These are phyloP conservation scores for Pyronema omphalodes DNA, from an alignment of 495 filamentous ascomycete genomes.

Conservation along the genomic window DNA sequence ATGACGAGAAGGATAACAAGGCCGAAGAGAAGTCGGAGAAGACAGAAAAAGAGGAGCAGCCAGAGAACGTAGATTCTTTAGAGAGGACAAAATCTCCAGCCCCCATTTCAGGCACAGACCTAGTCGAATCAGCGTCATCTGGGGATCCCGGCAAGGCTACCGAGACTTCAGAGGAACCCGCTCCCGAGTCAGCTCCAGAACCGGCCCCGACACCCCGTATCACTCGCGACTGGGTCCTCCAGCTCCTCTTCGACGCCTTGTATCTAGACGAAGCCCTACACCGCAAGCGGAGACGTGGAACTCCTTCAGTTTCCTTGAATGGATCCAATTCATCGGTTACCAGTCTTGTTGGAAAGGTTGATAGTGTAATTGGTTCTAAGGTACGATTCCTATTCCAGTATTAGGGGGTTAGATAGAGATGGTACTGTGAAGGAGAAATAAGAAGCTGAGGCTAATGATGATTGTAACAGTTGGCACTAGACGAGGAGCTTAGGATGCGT, in stretches of 20 bases:
- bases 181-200: background rate
- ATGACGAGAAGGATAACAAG: background rate
- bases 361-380: slow-evolving; percentile 13
- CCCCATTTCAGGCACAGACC: background rate
- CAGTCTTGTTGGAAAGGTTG: slow-evolving; percentile 16
- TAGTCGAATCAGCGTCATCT: background rate
- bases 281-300: slow-evolving; percentile 4
- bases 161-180: background rate
- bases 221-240: slow-evolving; percentile 39
- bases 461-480: background rate
- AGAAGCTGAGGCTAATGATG: too few relatives aligned
- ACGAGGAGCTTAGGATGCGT: slow-evolving; percentile 30
- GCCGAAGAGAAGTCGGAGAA: background rate
- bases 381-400: slow-evolving; percentile 2
- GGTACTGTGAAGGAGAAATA: background rate
- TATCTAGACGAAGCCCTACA: slow-evolving; percentile 40
- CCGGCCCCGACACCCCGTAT: background rate
- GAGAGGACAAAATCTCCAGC: background rate
- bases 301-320: slow-evolving; percentile 5
- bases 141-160: background rate
- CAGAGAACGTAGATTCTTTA: background rate
- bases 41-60: background rate
- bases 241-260: slow-evolving; percentile 59
- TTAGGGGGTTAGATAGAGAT: background rate
- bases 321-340: slow-evolving; percentile 11